Percentiles rank a stretch among this genome's conserved stretches.
Evolutionary conservation across 2,329 filamentous ascomycete species (phyloP).

Genomic region (Aureobasidium sp.): DNA sequence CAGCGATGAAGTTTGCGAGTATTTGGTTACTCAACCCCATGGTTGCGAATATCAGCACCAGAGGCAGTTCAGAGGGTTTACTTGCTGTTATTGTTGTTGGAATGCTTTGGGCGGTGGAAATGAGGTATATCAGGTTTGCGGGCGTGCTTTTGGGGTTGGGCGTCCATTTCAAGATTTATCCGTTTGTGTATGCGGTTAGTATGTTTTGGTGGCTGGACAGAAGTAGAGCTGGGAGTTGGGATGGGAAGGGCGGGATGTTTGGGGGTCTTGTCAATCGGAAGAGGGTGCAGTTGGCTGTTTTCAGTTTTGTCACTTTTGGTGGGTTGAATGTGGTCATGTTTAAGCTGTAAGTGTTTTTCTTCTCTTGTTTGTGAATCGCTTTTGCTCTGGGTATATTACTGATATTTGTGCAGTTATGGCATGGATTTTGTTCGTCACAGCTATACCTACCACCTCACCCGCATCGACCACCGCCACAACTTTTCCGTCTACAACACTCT

Average conservation of each 20-base stretch:
- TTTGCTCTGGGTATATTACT: background rate
- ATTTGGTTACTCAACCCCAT: conserved; percentile 97
- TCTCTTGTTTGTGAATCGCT: too few relatives aligned
- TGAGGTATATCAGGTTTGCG: conserved; percentile 55
- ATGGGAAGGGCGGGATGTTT: background rate
- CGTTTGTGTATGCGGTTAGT: conserved; percentile 84
- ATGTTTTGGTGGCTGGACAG: conserved; percentile 75
- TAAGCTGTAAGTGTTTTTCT: conserved; percentile 48
- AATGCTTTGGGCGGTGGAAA: conserved; percentile 73
- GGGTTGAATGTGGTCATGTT: conserved; percentile 75
- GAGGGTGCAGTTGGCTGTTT: conserved; percentile 52
- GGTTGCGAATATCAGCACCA: conserved; percentile 93
- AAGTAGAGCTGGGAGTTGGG: conserved; percentile 26
- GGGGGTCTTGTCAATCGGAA: conserved; percentile 21
- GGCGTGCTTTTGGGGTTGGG: conserved; percentile 71
- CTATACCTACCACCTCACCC: conserved; percentile 84
- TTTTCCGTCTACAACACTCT: conserved; percentile 95
- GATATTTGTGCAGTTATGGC: conserved; percentile 51
- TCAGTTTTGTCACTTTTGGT: conserved; percentile 67
- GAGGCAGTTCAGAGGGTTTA: conserved; percentile 88
- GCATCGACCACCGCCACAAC: conserved; percentile 95
- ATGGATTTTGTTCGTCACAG: conserved; percentile 79
- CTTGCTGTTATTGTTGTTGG: conserved; percentile 77
- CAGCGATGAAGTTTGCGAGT: conserved; percentile 68
- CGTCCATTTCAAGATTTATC: conserved; percentile 98